Percentiles rank a stretch among this genome's conserved stretches.
Evolutionary conservation across 208 protist species (phyloP).

Genomic region (Trypanosoma rangeli): DNA sequence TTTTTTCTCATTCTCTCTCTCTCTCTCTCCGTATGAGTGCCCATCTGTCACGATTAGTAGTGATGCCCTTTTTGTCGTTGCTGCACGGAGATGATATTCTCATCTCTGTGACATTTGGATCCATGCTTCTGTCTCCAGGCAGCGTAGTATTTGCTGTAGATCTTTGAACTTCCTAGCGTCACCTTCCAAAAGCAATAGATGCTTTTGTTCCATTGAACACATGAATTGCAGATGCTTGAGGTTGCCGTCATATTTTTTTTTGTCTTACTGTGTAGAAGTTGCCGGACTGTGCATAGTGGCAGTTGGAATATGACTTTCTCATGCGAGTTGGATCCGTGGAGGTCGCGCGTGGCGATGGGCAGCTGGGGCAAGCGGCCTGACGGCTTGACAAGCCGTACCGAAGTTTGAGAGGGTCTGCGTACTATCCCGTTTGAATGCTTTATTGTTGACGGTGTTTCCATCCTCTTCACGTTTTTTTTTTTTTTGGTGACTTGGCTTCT

Average conservation of each 20-base stretch:
- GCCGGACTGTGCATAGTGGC: neutral
- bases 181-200: neutral
- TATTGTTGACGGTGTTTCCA: too few species aligned
- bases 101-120: too few species aligned
- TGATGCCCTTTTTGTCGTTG: too few species aligned
- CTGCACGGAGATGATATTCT: too few species aligned
- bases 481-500: constrained; percentile 8
- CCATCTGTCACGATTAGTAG: too few species aligned
- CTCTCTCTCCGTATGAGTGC: too few species aligned
- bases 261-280: constrained; percentile 14
- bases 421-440: too few species aligned
- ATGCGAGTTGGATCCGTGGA: neutral
- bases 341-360: constrained; percentile 2
- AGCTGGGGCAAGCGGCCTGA: constrained; percentile 5
- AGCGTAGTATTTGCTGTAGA: constrained; percentile 5
- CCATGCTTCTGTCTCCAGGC: too few species aligned
- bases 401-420: neutral
- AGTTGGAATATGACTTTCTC: constrained; percentile 8
- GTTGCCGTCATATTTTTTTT: constrained; percentile 19
- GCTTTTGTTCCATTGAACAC: constrained; percentile 3
- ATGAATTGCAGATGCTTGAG: constrained; percentile 3
- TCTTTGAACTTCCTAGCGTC: constrained; percentile 15
- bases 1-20: too few species aligned
- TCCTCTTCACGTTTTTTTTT: neutral
- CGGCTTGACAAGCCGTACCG: constrained; percentile 7